These are phyloP conservation scores for Mrakia frigida DNA, from an alignment of 768 basidiomycete species.

Conservation along the genomic window DNA sequence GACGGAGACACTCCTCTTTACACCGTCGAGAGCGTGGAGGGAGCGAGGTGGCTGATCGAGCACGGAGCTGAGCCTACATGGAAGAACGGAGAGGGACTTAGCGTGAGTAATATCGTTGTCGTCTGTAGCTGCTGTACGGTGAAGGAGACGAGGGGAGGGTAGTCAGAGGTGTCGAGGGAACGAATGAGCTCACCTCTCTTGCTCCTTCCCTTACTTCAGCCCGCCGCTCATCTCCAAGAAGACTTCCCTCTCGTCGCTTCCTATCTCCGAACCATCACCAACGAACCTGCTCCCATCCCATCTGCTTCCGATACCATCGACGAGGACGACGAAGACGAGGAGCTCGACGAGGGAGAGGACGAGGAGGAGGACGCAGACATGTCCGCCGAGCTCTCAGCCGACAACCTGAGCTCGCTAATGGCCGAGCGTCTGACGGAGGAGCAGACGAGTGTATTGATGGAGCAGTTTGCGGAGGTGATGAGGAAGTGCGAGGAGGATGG, in stretches of 20 bases:
- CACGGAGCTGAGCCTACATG: slow-evolving; percentile 64
- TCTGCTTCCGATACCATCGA: background rate
- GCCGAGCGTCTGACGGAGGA: slow-evolving; percentile 33
- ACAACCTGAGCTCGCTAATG: slow-evolving; percentile 24
- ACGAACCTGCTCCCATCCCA: slow-evolving; percentile 10
- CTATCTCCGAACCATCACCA: slow-evolving; percentile 48
- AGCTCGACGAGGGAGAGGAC: background rate
- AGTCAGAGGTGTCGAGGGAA: slow-evolving; percentile 35
- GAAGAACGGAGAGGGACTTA: slow-evolving; percentile 66
- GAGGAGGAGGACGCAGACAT: slow-evolving; percentile 12
- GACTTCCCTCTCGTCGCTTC: slow-evolving; percentile 65
- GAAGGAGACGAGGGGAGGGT: too few relatives aligned
- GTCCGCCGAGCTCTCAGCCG: slow-evolving; percentile 16
- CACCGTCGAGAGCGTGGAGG: slow-evolving; percentile 74
- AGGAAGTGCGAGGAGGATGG: slow-evolving; percentile 32
- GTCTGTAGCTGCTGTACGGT: too few relatives aligned
- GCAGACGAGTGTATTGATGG: slow-evolving; percentile 32
- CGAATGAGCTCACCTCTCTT: slow-evolving; percentile 36
- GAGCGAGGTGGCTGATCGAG: slow-evolving; percentile 70
- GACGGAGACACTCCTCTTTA: slow-evolving; percentile 91
- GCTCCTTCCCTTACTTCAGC: slow-evolving; percentile 47
- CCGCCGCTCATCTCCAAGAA: slow-evolving; percentile 62
- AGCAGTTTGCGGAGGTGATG: slow-evolving; percentile 32
- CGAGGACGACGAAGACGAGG: slow-evolving; percentile 13
- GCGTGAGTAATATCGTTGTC: slow-evolving; percentile 57